A percentile compares a stretch with the other conserved stretches of the same genome.
Evolutionary conservation across 176 grass and related monocot species (phyloP).

Genomic region (Carex scoparia): DNA sequence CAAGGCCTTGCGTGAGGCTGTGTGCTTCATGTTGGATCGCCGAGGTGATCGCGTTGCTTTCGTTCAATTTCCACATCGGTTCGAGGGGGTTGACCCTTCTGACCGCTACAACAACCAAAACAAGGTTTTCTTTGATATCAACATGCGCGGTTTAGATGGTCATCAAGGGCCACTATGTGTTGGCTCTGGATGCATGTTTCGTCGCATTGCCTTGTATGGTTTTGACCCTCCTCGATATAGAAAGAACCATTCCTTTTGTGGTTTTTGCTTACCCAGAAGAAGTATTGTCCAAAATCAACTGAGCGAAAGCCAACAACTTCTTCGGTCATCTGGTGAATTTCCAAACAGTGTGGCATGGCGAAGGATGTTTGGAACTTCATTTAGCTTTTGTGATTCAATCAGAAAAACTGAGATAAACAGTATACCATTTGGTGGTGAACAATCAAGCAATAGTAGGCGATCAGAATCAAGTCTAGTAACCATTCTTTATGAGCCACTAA

Average conservation of each 20-base stretch:
- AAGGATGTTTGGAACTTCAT: slow-evolving; percentile 24
- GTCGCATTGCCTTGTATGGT: slow-evolving; percentile 22
- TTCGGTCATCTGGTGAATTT: neutral
- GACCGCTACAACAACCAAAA: slow-evolving; percentile 26
- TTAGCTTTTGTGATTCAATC: slow-evolving; percentile 5
- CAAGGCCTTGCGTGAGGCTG: slow-evolving; percentile 19
- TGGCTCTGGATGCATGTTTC: slow-evolving; percentile 26
- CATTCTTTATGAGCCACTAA: slow-evolving; percentile 14
- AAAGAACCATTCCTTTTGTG: slow-evolving; percentile 4
- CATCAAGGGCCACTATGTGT: slow-evolving; percentile 18
- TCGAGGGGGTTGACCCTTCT: slow-evolving; percentile 25
- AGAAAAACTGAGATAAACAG: neutral
- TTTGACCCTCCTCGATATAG: slow-evolving; percentile 28
- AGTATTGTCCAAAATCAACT: neutral
- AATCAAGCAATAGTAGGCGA: neutral
- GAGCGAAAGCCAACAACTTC: neutral
- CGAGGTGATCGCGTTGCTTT: slow-evolving; percentile 22
- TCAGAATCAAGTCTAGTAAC: neutral
- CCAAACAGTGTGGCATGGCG: neutral
- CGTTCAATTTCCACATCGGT: slow-evolving; percentile 22
- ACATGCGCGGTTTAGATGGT: slow-evolving; percentile 19
- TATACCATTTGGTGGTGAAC: neutral
- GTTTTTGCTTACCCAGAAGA: slow-evolving; percentile 11
- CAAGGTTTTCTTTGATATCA: slow-evolving; percentile 29
- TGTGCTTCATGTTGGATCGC: slow-evolving; percentile 29